A percentile compares a stretch with the other conserved stretches of the same genome.
phyloP scores from a whole-genome alignment of 345 rosid genomes.

The Corchorus capsularis region DNA sequence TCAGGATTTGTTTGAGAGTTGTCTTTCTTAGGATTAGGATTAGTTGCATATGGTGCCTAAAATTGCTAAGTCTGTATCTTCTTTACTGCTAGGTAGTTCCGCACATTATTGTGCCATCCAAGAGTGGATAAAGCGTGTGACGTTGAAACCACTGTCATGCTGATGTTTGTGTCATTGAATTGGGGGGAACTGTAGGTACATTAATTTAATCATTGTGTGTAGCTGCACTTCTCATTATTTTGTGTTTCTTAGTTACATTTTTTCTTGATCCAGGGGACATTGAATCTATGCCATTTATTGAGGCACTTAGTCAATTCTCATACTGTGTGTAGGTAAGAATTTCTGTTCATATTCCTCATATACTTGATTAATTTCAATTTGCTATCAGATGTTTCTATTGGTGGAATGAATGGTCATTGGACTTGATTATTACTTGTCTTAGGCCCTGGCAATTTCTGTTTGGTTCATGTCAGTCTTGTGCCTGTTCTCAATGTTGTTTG shows the following conservation, averaged over 20 bases:
- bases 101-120: conserved; percentile 92
- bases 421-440: conserved; percentile 24
- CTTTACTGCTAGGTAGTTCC: conserved; percentile 72
- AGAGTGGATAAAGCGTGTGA: conserved; percentile 93
- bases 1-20: no score
- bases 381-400: background rate
- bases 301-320: conserved; percentile 96
- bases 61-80: conserved; percentile 16
- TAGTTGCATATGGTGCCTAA: no score
- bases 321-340: conserved; percentile 76
- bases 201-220: background rate
- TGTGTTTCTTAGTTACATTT: background rate
- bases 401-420: background rate
- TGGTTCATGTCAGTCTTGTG: conserved; percentile 97
- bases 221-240: background rate
- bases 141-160: conserved; percentile 85
- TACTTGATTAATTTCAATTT: background rate
- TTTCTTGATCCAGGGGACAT: conserved; percentile 74
- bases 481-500: conserved; percentile 97
- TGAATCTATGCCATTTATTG: conserved; percentile 95
- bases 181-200: conserved; percentile 97
- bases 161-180: conserved; percentile 95
- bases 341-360: background rate
- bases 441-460: conserved; percentile 93
- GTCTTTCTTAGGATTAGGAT: no score